Evolutionary conservation across 805 yeast species (phyloP), one percentile per base, ranked within the genome.

Genomic region (Starmerella davenportii): DNA sequence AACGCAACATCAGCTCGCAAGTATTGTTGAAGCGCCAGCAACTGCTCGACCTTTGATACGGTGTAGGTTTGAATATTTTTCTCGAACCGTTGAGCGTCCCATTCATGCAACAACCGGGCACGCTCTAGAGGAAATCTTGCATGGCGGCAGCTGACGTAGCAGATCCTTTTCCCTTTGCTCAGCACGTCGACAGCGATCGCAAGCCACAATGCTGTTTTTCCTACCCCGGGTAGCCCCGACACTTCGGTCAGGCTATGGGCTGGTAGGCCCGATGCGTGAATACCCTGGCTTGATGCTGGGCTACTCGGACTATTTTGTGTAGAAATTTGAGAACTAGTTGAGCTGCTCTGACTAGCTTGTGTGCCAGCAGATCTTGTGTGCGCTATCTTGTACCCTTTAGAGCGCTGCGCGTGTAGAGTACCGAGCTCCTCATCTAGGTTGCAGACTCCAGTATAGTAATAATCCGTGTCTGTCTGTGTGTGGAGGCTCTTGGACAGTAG

Each of bases 181-280:
- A 52, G 37, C 15, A 53, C 46, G 28, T 46, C 44, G 5, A 37
- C 19, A 11, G 43, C 44, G 7, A 50, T 39, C 5, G 38, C 21
- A 15, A 54, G 44, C 14, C 42, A 50, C 0, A 54, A 14, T 8
- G 49, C 36, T 2, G 55, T 51, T 36, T 50, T 53, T 4, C 58
- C 59, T 2, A 44, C 29, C 4, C 56, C 59, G 1, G 58, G 56
- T 3, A 51, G 49, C 3, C 58, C 58, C 1, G 48, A 36, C 3
- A 54, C n/a, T 34, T 55, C 57, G 4, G 47, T 38, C 16, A 46
- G 3, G 27, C 38, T 37, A 15, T 17, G 21, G 11, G 21, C 9
- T 1, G 51, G 46, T 3, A 46, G 17, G 11, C 51, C 43, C 8
- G 18, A 9, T 15, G 9, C 42, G 2, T 19, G n/a, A 11, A 11